Evolutionary conservation across 768 basidiomycete species (phyloP), one percentile per base, ranked within the genome.

Genomic region (Daedaleopsis sinensis): DNA sequence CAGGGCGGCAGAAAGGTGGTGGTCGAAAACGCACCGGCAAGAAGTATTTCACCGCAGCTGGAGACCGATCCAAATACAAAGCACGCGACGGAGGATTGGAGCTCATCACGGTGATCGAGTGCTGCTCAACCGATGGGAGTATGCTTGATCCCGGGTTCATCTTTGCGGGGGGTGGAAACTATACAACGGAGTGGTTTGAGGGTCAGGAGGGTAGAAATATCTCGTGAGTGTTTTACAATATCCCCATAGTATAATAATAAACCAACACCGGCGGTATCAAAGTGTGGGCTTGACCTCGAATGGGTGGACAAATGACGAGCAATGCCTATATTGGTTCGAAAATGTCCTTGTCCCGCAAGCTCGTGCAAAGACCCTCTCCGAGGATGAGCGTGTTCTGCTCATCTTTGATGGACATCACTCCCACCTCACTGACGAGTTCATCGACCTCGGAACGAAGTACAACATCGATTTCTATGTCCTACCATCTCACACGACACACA

Each of bases 71-170:
- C 3, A 32, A 32, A 12, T 74, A 74, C 57, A 49, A 59, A 16
- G 50, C 68, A 9, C 57, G 66, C 10, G 72, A 68, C 62, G 77
- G 67, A 27, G 75, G 76, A 58, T 64, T 77, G 4, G 78, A 83
- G 63, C 71, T 80, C 1, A 74, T 83, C 11, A 82, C 80, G 0
- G 67, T 82, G n/a, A 74, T 84, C 42, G 79, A 83, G 62, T 70
- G 73, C 53, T 66, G 79, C 6, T 78, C 73, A 51, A 76, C 82
- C 9, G 76, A 76, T 68, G 79, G 78, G 0, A 66, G 54, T 5
- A 67, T 68, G 7, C 46, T 79, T 2, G 67, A 57, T n/a, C 79
- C 81, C 7, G 70, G 69, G 12, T 73, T 82, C 27, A 72, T 82
- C 48, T 79, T 78, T 56, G 54, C 77, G 23, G 36, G 24, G 23